These are phyloP conservation scores for Termitomyces sp. DNA, from an alignment of 768 basidiomycete genomes.

Conservation along the genomic window DNA sequence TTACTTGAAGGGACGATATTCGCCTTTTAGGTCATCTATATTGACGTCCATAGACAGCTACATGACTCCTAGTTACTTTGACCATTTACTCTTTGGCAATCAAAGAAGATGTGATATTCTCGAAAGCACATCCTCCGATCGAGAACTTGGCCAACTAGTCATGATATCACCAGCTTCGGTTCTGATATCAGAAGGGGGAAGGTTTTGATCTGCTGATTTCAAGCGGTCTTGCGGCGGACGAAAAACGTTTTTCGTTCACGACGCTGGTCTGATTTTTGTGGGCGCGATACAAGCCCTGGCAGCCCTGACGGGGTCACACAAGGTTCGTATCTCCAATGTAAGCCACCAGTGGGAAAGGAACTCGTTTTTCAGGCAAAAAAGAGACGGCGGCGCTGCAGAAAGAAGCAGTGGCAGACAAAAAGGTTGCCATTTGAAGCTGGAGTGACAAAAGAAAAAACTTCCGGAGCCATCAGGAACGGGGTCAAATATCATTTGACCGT, in stretches of 20 bases:
- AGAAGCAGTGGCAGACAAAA: background rate
- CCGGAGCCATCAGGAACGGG: background rate
- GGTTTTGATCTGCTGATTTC: background rate
- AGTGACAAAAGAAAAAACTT: background rate
- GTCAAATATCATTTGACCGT: constrained; percentile 10
- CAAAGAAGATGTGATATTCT: background rate
- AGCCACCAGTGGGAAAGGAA: background rate
- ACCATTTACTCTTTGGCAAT: background rate
- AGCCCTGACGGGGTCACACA: background rate
- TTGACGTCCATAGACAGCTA: background rate
- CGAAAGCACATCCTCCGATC: background rate
- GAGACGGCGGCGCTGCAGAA: too few species aligned
- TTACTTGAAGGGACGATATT: background rate
- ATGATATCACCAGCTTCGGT: background rate
- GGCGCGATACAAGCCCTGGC: background rate
- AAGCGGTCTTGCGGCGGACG: background rate
- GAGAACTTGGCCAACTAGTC: background rate
- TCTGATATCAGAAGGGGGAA: constrained; percentile 1
- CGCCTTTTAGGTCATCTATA: background rate
- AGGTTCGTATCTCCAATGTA: background rate
- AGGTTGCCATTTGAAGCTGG: background rate
- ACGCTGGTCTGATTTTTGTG: background rate
- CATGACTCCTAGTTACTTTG: background rate
- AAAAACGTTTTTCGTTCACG: constrained; percentile 1
- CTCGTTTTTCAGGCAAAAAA: background rate